phyloP scores from a whole-genome alignment of 1,284 basidiomycete genomes.

The Laetiporus sulphureus region DNA sequence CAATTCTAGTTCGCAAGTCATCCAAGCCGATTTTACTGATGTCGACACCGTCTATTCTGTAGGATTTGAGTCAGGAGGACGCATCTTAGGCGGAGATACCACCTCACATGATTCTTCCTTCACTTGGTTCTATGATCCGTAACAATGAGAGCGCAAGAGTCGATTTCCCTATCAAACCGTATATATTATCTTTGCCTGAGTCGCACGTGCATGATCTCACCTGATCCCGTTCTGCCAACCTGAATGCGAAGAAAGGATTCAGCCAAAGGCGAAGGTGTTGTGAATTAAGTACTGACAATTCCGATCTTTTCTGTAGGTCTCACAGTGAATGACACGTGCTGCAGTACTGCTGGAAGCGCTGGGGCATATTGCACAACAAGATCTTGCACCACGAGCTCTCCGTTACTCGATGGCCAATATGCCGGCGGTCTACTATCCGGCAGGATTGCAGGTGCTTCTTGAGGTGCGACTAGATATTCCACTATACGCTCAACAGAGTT shows the following conservation, averaged over 20 bases:
- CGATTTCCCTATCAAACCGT: slow-evolving; percentile 47
- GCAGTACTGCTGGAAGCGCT: slow-evolving; percentile 67
- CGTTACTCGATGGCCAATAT: slow-evolving; percentile 68
- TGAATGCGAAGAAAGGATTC: slow-evolving; percentile 14
- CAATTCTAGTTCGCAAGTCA: slow-evolving; percentile 62
- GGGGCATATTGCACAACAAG: slow-evolving; percentile 71
- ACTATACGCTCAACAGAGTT: slow-evolving; percentile 79
- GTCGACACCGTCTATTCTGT: slow-evolving; percentile 77
- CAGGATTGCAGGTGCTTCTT: slow-evolving; percentile 71
- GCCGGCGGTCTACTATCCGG: slow-evolving; percentile 56
- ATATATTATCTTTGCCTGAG: too few species aligned
- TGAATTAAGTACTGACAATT: slow-evolving; percentile 37
- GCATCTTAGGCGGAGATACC: slow-evolving; percentile 3
- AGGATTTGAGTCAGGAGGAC: not conserved
- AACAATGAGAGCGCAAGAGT: slow-evolving; percentile 73
- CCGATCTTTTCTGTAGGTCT: slow-evolving; percentile 75
- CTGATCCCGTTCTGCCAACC: slow-evolving; percentile 65
- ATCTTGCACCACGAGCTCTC: slow-evolving; percentile 51
- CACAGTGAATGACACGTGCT: slow-evolving; percentile 63
- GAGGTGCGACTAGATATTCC: slow-evolving; percentile 73
- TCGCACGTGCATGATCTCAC: slow-evolving; percentile 21
- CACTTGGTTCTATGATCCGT: slow-evolving; percentile 73
- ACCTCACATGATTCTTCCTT: slow-evolving; percentile 62
- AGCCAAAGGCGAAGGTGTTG: not conserved
- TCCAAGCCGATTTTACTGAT: slow-evolving; percentile 79